phyloP scores from a whole-genome alignment of 108 stramenopile species.

The Aureococcus anophagefferens region DNA sequence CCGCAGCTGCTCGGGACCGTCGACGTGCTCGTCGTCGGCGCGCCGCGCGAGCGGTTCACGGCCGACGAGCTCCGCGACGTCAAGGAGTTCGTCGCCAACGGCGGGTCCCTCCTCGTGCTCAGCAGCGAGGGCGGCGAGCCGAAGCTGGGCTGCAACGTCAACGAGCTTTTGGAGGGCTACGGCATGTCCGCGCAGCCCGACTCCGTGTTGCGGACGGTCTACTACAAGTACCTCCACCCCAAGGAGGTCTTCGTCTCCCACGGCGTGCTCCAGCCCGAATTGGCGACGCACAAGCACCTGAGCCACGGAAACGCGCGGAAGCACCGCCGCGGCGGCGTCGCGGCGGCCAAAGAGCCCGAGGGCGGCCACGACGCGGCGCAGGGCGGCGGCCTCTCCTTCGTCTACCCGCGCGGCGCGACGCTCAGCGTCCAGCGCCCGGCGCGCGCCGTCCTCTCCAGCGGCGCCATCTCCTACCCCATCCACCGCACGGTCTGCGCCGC shows the following conservation, averaged over 20 bases:
- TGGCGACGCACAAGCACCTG: conserved; percentile 26
- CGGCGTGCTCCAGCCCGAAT: conserved; percentile 58
- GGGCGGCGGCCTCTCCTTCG: conserved; percentile 43
- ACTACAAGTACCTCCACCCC: conserved; percentile 66
- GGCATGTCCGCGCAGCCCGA: conserved; percentile 52
- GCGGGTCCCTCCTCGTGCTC: conserved; percentile 55
- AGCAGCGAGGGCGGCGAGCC: conserved; percentile 55
- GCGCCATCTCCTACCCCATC: conserved; percentile 64
- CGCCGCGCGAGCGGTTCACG: conserved; percentile 38
- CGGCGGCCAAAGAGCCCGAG: neutral
- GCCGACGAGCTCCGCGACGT: conserved; percentile 39
- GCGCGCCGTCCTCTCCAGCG: conserved; percentile 50
- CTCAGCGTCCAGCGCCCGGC: conserved; percentile 53
- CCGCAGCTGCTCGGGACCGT: conserved; percentile 26
- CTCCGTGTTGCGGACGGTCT: conserved; percentile 48
- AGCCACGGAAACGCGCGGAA: neutral
- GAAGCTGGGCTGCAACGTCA: conserved; percentile 49
- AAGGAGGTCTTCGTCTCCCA: conserved; percentile 63
- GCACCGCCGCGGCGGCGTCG: neutral
- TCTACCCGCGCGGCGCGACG: conserved; percentile 66
- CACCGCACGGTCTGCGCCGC: conserved; percentile 61
- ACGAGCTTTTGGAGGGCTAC: conserved; percentile 35
- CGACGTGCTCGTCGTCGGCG: conserved; percentile 34
- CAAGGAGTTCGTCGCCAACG: conserved; percentile 39
- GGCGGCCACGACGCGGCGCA: neutral